phyloP scores from a whole-genome alignment of 2,329 filamentous ascomycete species.

The Mariannaea elegans region DNA sequence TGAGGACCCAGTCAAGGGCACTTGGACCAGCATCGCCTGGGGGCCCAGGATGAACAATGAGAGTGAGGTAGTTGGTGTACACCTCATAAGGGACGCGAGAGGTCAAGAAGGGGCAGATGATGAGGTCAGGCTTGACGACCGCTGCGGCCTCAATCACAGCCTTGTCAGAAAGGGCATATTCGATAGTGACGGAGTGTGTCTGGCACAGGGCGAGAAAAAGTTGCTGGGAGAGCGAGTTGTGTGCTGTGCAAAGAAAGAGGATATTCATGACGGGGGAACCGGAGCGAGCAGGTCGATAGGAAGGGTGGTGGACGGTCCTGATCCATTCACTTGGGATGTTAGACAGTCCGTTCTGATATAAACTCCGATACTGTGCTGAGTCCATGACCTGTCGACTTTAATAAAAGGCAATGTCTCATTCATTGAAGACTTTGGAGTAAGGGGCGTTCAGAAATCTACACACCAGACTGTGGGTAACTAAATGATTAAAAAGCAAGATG shows the following conservation, averaged over 20 bases:
- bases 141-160: constrained; percentile 25
- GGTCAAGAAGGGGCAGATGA: constrained; percentile 28
- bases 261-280: constrained; percentile 23
- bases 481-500: too few species aligned
- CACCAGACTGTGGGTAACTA: too few species aligned
- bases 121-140: constrained; percentile 20
- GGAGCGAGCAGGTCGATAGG: background rate
- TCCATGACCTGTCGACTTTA: too few species aligned
- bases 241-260: constrained; percentile 29
- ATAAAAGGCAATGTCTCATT: too few species aligned
- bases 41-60: constrained; percentile 27
- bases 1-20: constrained; percentile 27
- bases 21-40: constrained; percentile 29
- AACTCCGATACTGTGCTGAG: background rate
- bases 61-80: constrained; percentile 23
- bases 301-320: background rate
- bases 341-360: background rate
- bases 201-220: constrained; percentile 23
- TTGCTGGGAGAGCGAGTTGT: constrained; percentile 29
- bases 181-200: constrained; percentile 18
- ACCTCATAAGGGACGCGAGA: constrained; percentile 19
- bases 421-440: too few species aligned
- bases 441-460: too few species aligned
- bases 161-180: constrained; percentile 28
- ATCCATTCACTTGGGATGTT: background rate